Evolutionary conservation across 352 stramenopile genomes (phyloP).

Genomic region (Phytophthora sansomeana): DNA sequence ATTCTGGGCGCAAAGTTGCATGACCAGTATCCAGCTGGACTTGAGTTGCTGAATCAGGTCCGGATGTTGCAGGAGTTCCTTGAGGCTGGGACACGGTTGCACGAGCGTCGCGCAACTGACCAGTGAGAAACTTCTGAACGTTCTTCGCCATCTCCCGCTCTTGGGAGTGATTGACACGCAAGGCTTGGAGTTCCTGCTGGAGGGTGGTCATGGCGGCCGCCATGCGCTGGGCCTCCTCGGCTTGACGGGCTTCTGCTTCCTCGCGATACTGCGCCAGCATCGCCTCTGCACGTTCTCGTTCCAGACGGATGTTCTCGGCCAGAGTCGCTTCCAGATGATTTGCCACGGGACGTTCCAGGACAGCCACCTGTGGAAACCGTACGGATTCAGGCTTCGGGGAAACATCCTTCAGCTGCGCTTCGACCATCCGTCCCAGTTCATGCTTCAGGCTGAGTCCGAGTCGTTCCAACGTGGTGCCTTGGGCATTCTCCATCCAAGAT

Average conservation of each 20-base stretch:
- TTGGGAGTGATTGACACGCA: no score
- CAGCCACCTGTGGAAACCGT: no score
- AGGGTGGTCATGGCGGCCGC: no score
- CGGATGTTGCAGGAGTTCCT: background rate
- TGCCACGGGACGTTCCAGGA: no score
- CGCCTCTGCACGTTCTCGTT: no score
- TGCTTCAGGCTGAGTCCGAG: background rate
- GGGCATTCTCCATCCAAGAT: background rate
- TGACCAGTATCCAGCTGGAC: background rate
- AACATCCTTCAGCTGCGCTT: background rate
- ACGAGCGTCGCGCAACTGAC: background rate
- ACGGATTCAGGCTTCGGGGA: background rate
- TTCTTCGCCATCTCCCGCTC: background rate
- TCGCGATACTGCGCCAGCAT: no score
- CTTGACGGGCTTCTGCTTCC: background rate
- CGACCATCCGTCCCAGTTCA: background rate
- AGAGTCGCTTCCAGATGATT: background rate
- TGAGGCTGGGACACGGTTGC: background rate
- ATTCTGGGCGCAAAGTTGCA: background rate
- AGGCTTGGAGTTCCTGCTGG: no score
- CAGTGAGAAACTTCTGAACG: background rate
- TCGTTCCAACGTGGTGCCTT: background rate
- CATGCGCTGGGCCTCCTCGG: background rate
- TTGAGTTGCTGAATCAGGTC: background rate
- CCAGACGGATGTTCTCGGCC: background rate